Evolutionary conservation across 2,329 filamentous ascomycete genomes (phyloP), one percentile per base, ranked within the genome.

Genomic region (Pseudogymnoascus pannorum): DNA sequence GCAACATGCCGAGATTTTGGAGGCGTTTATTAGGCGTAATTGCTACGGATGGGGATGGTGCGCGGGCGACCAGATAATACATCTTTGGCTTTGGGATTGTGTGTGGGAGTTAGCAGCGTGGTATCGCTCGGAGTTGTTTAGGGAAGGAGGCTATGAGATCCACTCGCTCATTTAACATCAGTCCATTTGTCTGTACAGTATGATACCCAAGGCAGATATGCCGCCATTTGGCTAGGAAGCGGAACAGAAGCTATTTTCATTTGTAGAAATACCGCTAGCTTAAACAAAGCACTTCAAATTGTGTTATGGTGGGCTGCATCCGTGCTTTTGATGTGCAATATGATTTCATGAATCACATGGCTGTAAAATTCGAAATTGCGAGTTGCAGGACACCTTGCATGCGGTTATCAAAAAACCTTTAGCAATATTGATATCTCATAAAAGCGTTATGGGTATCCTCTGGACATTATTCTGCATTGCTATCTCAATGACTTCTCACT

Each of bases 111-210:
- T 51, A 29, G 24, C n/a, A 51, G 44, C 44, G 44, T 51, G 44
- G 44, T 16, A 51, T 51, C 44, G 44, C 44, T 51, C 44, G 44
- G 44, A 51, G 44, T 51, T 51, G 44, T 51, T 51, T 4, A 16
- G n/a, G 44, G 44, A 51, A 29, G 44, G 44, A 51, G 44, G 44
- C 44, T 51, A 51, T 51, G 44, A 51, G 44, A 8, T 29, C 60
- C 36, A 58, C 60, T 44, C 48, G 60, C 58, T 60, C 58, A 60
- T 42, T 42, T 51, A 51, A 42, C 36, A 58, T 44, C 33, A 42
- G 57, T 59, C 33, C 60, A 38, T 61, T 59, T 61, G 60, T 61
- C 31, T 61, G 60, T 61, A 61, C 44, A 38, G 38, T 61, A 61
- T 61, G 60, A 61, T 61, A 61, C 60, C 60, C 60, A 51, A 29